Base-by-base conservation (phyloP, 441 rosid species). In the Populus trichocarpa region DNA sequence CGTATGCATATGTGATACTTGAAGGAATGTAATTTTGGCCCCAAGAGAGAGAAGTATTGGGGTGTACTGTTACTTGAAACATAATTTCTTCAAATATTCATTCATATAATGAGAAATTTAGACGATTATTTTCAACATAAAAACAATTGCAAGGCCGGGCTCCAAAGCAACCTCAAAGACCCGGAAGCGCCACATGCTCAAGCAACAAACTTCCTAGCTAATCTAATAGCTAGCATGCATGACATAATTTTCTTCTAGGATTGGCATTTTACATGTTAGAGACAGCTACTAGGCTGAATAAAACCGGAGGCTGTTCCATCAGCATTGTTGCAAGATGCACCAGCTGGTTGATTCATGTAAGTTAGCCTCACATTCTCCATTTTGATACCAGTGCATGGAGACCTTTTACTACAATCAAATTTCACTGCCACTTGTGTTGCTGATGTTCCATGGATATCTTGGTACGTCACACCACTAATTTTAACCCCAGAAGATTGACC, bases 311-410 rank as follows among this genome's bases (percentile, higher is more conserved):
- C 84, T 12, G 81, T 78, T 65, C 98, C 98, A 35, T 71, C 85
- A 3, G 85, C 95, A 75, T 92, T 83, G 12, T 32, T 77, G 23
- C 98, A 93, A 4, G 89, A 81, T 8, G 95, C 88, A 38, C 80
- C 79, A 3, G 92, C 91, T 4, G 84, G 78, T 20, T 67, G 81
- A 40, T 80, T 81, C 50, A 73, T 78, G 75, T 79, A 89, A 3
- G 78, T 90, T 18, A 93, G 86, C 71, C 80, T 86, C 68, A 90
- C 91, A 59, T 91, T 79, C 1, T 86, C 72, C 83, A 91, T 9
- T 63, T 22, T 79, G 65, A 91, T 89, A 2, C 80, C 82, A 0
- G 76, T 67, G 83, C 93, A 91, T 2, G 90, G 95, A 18, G 78
- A 9, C 38, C 46, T 57, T 18, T 78, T 14, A 67, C 92, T 90